Evolutionary conservation across 352 stramenopile species (phyloP).

Genomic region (Pythium utonaiense): DNA sequence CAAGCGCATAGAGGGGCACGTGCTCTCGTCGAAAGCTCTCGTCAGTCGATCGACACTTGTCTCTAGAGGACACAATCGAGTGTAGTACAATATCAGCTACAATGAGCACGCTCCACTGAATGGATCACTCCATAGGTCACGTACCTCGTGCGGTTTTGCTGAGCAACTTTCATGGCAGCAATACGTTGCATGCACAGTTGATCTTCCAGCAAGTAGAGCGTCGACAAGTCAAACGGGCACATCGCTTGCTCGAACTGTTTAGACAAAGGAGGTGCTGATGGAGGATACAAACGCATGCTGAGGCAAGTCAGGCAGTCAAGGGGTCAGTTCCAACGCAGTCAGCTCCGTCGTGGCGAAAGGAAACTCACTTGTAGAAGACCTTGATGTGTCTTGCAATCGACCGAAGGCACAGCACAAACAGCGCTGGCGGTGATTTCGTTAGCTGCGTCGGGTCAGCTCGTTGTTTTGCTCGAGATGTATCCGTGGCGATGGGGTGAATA

Average conservation of each 20-base stretch:
- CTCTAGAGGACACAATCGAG: too few species aligned
- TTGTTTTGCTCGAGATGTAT: too few species aligned
- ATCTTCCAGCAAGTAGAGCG: constrained; percentile 8
- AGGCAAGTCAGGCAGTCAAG: neutral
- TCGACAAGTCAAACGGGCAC: constrained; percentile 7
- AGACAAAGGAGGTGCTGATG: neutral
- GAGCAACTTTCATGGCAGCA: neutral
- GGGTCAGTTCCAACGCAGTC: too few species aligned
- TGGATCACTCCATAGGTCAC: too few species aligned
- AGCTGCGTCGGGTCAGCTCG: too few species aligned
- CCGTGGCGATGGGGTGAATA: too few species aligned
- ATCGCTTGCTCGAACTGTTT: neutral
- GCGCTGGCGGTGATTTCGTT: neutral
- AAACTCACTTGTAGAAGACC: constrained; percentile 19
- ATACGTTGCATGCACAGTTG: constrained; percentile 11
- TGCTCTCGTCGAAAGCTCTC: neutral
- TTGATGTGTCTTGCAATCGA: constrained; percentile 13
- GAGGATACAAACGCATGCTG: constrained; percentile 11
- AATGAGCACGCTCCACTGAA: too few species aligned
- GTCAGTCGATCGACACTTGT: neutral
- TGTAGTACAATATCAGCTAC: too few species aligned
- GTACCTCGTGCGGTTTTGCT: neutral
- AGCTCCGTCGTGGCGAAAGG: too few species aligned
- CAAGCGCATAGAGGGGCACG: neutral
- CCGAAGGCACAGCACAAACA: constrained; percentile 14